Evolutionary conservation across 2,329 filamentous ascomycete genomes (phyloP).

Genomic region (Pseudogymnoascus verrucosus): DNA sequence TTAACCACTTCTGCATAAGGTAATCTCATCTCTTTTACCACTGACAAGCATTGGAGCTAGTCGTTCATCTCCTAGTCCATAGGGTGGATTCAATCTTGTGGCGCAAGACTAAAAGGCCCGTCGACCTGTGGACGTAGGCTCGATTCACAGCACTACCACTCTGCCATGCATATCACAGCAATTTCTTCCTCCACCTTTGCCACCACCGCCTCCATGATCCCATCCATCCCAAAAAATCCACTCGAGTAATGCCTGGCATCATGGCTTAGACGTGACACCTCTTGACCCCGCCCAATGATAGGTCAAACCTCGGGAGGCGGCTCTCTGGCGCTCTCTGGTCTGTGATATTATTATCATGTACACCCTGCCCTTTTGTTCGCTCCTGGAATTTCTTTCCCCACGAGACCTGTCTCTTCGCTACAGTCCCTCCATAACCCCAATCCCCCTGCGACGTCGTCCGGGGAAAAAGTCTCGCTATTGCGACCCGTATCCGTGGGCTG

Average conservation of each 20-base stretch:
- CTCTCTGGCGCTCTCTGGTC: neutral
- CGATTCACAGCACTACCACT: conserved; percentile 7
- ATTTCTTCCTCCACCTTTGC: conserved; percentile 8
- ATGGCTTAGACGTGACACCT: conserved; percentile 8
- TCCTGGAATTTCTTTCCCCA: conserved; percentile 8
- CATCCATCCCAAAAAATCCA: conserved; percentile 5
- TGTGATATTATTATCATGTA: conserved; percentile 7
- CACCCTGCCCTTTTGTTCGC: conserved; percentile 4
- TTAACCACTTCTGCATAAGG: conserved; percentile 1
- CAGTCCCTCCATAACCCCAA: conserved; percentile 1
- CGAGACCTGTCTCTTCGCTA: neutral
- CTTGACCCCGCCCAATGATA: conserved; percentile 5
- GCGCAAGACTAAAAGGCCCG: conserved; percentile 5
- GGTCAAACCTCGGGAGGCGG: neutral
- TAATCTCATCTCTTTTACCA: conserved; percentile 8
- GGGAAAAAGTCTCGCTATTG: neutral
- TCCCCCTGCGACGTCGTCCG: neutral
- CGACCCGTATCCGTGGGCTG: neutral
- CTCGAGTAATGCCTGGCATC: conserved; percentile 8
- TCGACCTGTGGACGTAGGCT: neutral
- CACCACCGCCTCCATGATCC: conserved; percentile 7
- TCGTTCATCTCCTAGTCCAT: neutral
- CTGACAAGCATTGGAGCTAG: conserved; percentile 7
- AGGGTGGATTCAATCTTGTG: conserved; percentile 2
- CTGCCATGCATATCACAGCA: conserved; percentile 6